Conservation (phyloP, 2,329 filamentous ascomycete species). For the Colletotrichum lentis region DNA sequence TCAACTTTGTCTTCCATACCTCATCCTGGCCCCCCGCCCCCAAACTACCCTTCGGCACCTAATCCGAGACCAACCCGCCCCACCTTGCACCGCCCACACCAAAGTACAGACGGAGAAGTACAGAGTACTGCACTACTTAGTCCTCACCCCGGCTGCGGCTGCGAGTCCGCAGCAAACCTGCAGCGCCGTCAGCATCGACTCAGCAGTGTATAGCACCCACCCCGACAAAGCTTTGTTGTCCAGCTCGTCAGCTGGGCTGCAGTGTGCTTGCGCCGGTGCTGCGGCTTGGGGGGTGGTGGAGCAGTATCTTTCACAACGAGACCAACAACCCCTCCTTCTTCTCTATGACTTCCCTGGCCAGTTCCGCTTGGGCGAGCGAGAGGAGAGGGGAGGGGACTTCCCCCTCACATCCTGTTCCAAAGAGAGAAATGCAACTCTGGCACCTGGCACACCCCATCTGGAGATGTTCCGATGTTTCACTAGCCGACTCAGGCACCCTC, state of each 20-base stretch:
- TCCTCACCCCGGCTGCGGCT: neutral
- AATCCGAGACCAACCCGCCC: conserved; percentile 12
- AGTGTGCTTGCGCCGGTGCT: conserved; percentile 25
- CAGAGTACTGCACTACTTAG: neutral
- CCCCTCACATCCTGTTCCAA: conserved; percentile 20
- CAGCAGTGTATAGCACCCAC: neutral
- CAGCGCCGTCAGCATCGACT: neutral
- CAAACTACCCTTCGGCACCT: conserved; percentile 30
- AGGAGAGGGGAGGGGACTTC: conserved; percentile 1
- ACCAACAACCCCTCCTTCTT: conserved; percentile 22
- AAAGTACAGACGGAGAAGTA: conserved; percentile 30
- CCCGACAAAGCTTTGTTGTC: conserved; percentile 1
- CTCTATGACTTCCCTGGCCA: conserved; percentile 29
- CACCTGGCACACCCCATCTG: conserved; percentile 18
- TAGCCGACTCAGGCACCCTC: conserved; percentile 27
- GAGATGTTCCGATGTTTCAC: conserved; percentile 35
- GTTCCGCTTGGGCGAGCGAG: conserved; percentile 24
- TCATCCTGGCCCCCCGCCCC: conserved; percentile 13
- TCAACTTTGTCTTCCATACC: conserved; percentile 22
- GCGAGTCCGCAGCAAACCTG: neutral
- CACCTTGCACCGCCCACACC: conserved; percentile 19
- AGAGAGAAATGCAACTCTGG: conserved; percentile 31
- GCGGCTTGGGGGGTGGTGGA: conserved; percentile 32
- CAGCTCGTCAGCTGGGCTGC: conserved; percentile 7
- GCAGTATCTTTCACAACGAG: conserved; percentile 4